Conservation (phyloP, 352 stramenopile genomes). For the Phytopythium litorale region DNA sequence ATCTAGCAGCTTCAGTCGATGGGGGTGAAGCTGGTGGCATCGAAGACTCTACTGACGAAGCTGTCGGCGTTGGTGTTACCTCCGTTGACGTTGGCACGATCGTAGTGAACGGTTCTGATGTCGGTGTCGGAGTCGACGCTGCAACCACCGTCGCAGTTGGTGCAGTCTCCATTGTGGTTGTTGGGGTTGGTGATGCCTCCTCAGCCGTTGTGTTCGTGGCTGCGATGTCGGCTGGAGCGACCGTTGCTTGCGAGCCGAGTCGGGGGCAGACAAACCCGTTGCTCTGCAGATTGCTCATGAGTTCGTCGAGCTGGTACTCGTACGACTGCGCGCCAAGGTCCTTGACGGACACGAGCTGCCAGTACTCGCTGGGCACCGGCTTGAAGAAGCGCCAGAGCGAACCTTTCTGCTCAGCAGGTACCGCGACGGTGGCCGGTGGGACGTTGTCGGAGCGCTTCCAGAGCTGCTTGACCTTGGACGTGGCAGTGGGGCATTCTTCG, state of each 20-base stretch:
- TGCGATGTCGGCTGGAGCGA: neutral
- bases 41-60: neutral
- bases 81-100: neutral
- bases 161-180: neutral
- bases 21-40: neutral
- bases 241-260: slow-evolving; percentile 3
- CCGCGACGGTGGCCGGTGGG: slow-evolving; percentile 3
- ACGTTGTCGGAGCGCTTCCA: slow-evolving; percentile 22
- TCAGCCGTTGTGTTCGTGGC: neutral
- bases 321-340: slow-evolving; percentile 22
- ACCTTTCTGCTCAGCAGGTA: slow-evolving; percentile 19
- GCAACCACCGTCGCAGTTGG: neutral
- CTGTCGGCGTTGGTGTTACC: neutral
- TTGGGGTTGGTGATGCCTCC: neutral
- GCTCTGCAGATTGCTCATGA: slow-evolving; percentile 20
- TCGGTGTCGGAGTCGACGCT: neutral
- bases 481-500: slow-evolving; percentile 14
- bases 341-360: slow-evolving; percentile 24
- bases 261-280: slow-evolving; percentile 25
- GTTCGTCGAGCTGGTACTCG: slow-evolving; percentile 23
- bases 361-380: slow-evolving; percentile 17
- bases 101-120: neutral
- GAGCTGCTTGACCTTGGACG: slow-evolving; percentile 23
- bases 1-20: neutral
- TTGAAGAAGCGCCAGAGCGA: slow-evolving; percentile 20